A percentile compares a stretch with the other conserved stretches of the same genome.
These are phyloP conservation scores for Alternaria arborescens DNA, from an alignment of 2,329 filamentous ascomycete species.

Conservation along the genomic window DNA sequence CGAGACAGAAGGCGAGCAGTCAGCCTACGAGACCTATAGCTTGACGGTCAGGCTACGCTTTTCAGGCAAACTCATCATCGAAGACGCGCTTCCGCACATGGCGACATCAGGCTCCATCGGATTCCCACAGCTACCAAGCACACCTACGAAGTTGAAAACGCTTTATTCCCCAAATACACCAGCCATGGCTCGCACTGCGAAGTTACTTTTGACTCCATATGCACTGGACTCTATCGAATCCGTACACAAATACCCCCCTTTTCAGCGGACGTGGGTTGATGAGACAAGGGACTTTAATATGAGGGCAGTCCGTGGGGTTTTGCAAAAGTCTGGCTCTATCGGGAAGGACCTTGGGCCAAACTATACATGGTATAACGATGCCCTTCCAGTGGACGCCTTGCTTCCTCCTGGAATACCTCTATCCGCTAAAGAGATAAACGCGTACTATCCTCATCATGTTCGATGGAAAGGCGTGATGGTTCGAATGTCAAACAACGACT, in stretches of 20 bases:
- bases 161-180: neutral
- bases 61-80: constrained; percentile 13
- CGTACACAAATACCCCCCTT: constrained; percentile 7
- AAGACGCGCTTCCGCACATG: constrained; percentile 1
- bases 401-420: constrained; percentile 38
- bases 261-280: constrained; percentile 28
- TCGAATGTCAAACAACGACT: constrained; percentile 34
- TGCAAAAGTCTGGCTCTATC: neutral
- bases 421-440: constrained; percentile 35
- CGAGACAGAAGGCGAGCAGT: neutral
- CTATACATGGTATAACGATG: constrained; percentile 33
- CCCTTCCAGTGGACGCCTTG: constrained; percentile 29
- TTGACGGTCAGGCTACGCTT: constrained; percentile 23
- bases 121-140: neutral
- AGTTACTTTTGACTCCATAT: neutral
- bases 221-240: constrained; percentile 6
- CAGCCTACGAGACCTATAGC: constrained; percentile 8
- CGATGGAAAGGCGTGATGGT: constrained; percentile 34
- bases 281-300: constrained; percentile 31
- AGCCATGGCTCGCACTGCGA: neutral
- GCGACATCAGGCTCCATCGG: neutral
- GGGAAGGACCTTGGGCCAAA: neutral
- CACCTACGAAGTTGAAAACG: neutral
- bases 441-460: constrained; percentile 42
- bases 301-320: neutral